Base-by-base conservation (phyloP, 352 stramenopile species). In the Aphanomyces astaci region DNA sequence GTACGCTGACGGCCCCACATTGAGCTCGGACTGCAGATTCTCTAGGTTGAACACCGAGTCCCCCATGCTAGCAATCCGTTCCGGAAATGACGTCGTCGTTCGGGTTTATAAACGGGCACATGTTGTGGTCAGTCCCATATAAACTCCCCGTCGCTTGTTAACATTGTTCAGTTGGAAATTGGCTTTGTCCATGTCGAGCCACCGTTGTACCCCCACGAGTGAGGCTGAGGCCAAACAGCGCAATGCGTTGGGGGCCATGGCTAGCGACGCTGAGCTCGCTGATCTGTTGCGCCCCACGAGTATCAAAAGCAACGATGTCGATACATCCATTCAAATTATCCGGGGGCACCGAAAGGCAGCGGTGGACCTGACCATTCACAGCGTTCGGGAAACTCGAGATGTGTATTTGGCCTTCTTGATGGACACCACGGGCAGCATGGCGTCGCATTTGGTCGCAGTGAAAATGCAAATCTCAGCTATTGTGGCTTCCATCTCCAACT, bases 401-500 rank as follows among this genome's bases (percentile, higher is more conserved):
- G 27, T 59, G 25, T 40, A 39, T 30, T 32, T 73, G 4, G 59
- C 60, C 2, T 75, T 75, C 22, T 62, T 75, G 15, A 60, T 71
- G 17, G 71, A 73, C 30, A 66, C 65, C 0, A 75, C 71, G 2
- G 66, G 54, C 27, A 72, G 64, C 55, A 75, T 75, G 66, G 17
- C 1, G 2, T 25, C 48, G 1, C 66, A 75, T 66, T 66, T 84
- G 43, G 24, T 49, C 13, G 70, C 54, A 15, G 75, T 76, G 9
- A 81, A 80, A 60, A 13, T 66, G 31, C 72, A 73, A 54, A 82
- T 85, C 33, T 19, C 22, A 4, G 13, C 25, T 4, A 7, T 59
- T 30, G 30, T 48, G 17, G 31, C 24, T 22, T n/a, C 78, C 70
- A 40, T 73, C 54, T 30, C 52, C 31, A 53, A 65, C 51, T 56